Evolutionary conservation across 768 basidiomycete species (phyloP), one percentile per base, ranked within the genome.

Genomic region (Lactifluus subvellereus): DNA sequence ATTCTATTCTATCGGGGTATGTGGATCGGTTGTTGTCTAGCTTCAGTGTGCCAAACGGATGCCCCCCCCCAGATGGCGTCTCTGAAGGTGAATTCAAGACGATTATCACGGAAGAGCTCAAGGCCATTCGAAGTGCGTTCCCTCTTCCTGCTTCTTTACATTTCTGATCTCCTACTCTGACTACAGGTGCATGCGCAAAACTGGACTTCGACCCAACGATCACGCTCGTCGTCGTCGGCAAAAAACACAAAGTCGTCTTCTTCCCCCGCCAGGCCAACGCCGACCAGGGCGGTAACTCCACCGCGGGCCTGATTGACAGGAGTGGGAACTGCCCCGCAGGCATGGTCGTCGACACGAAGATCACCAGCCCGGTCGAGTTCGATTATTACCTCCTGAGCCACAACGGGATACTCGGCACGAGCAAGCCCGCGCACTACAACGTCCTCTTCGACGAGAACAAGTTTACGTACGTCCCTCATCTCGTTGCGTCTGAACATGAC

Each of bases 311-410:
- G 27, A 27, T 27, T 27, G 27, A 60, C 20, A 5, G n/a, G 27
- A 86, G 82, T 60, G 85, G 84, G 2, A 93, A 93, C 68, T 85
- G 83, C 66, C 84, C 79, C 3, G 87, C 90, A 0, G 90, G 91
- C 6, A 88, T 87, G 0, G 87, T 92, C 11, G 80, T 91, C 18
- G 90, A 93, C 69, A 76, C 76, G 0, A 84, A 82, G 3, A 82
- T 91, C 45, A 79, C 80, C 0, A 85, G 87, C 66, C 88, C 89
- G 0, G 79, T 80, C 0, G 86, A 89, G 60, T 84, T 84, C 33
- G 90, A 93, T 66, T 93, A 83, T 71, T 91, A 88, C 68, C 77
- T 93, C 3, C 86, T 85, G 69, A 87, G 86, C 56, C 91, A 92
- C 62, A 86, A 80, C 0, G 90, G 89, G 10, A 20, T 61, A 9